Conservation (phyloP, 1,139 yeast genomes). For the Diutina mesorugosa region DNA sequence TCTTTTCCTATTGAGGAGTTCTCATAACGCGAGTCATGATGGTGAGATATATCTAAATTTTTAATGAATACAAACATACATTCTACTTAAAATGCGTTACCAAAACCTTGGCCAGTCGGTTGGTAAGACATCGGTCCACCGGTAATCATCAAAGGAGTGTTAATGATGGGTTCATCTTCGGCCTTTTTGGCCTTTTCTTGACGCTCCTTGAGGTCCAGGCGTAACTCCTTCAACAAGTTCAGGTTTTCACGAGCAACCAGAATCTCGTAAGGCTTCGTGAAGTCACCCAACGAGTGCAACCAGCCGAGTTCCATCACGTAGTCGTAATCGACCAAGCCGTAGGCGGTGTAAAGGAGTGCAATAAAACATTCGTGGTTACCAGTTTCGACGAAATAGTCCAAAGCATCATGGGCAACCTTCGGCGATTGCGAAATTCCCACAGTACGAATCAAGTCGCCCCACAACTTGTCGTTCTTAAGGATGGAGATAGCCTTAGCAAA, state of each 20-base stretch:
- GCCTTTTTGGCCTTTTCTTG: constrained; percentile 46
- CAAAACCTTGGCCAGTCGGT: constrained; percentile 58
- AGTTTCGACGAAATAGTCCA: constrained; percentile 89
- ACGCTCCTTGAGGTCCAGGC: constrained; percentile 60
- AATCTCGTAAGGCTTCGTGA: constrained; percentile 85
- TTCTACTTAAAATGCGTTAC: constrained; percentile 30
- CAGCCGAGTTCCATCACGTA: constrained; percentile 82
- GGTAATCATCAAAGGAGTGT: constrained; percentile 56
- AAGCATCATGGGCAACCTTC: constrained; percentile 78
- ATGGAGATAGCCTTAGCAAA: constrained; percentile 83
- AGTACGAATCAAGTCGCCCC: constrained; percentile 91
- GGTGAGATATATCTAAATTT: neutral
- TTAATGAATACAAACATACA: neutral
- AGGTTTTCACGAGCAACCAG: constrained; percentile 72
- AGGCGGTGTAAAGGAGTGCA: constrained; percentile 79
- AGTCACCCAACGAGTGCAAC: constrained; percentile 69
- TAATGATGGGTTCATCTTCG: constrained; percentile 22
- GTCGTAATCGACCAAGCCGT: constrained; percentile 68
- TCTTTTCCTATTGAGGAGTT: no score
- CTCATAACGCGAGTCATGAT: no score
- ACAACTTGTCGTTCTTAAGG: constrained; percentile 81
- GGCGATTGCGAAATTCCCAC: constrained; percentile 72
- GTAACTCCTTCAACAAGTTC: constrained; percentile 49
- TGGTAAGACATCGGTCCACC: constrained; percentile 48
- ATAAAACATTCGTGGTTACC: constrained; percentile 95